Evolutionary conservation across 176 grass and related monocot species (phyloP).

Genomic region (Microstegium vimineum): DNA sequence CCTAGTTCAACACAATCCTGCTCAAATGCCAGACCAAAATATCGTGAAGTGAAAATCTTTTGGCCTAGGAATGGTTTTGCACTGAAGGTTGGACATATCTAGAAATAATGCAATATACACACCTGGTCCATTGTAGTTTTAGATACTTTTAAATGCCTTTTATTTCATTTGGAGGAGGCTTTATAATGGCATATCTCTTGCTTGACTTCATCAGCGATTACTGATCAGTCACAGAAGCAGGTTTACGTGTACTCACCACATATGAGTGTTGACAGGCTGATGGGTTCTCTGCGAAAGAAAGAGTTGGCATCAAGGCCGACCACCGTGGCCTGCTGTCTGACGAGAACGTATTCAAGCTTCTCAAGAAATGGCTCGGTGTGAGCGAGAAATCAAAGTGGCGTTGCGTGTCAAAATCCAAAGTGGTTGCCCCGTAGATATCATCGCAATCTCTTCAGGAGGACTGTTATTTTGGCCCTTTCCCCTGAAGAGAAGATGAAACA

Average conservation of each 20-base stretch:
- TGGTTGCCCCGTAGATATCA: neutral
- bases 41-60: neutral
- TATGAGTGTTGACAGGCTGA: slow-evolving; percentile 59
- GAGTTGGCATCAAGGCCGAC: slow-evolving; percentile 53
- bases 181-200: neutral
- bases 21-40: neutral
- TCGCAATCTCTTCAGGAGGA: neutral
- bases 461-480: slow-evolving; percentile 22
- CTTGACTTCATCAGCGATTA: neutral
- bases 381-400: slow-evolving; percentile 8
- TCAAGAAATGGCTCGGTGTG: slow-evolving; percentile 67
- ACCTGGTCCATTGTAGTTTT: neutral
- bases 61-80: neutral
- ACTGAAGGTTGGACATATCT: neutral
- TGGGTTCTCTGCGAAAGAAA: slow-evolving; percentile 65
- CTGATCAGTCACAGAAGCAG: neutral
- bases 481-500: neutral
- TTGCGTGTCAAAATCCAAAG: slow-evolving; percentile 33
- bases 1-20: neutral
- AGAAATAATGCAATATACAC: neutral
- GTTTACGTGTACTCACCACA: neutral
- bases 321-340: slow-evolving; percentile 69
- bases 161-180: neutral
- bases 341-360: slow-evolving; percentile 55
- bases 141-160: neutral